A percentile compares a stretch with the other conserved stretches of the same genome.
These are phyloP conservation scores for Acacia melanoxylon DNA, from an alignment of 306 rosid genomes.

Conservation along the genomic window DNA sequence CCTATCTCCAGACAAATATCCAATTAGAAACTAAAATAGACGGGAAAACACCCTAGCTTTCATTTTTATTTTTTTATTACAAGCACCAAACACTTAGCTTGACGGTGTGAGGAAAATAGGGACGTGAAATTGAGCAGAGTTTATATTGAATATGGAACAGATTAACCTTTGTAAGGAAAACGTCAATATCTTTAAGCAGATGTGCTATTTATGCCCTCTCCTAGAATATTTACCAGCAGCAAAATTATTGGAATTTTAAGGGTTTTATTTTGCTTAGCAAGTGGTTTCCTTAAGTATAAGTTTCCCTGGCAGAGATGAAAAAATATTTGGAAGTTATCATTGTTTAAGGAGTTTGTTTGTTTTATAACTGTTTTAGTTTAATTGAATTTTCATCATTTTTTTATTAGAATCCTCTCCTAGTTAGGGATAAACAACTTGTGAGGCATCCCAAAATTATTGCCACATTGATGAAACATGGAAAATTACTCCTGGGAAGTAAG, in stretches of 20 bases:
- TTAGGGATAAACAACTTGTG: not conserved
- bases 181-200: no score
- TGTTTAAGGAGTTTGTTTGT: not conserved
- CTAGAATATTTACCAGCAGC: not conserved
- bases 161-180: no score
- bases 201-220: conserved; percentile 14
- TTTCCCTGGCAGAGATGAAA: conserved; percentile 15
- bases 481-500: not conserved
- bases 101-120: no score
- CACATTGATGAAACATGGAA: no score
- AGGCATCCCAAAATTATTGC: not conserved
- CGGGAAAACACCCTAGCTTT: no score
- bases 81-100: no score
- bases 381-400: not conserved
- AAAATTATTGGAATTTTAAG: conserved; percentile 6
- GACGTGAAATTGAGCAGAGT: no score
- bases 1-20: no score
- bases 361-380: conserved; percentile 14
- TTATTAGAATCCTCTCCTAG: not conserved
- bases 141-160: no score
- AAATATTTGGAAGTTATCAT: not conserved
- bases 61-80: no score
- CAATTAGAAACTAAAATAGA: no score
- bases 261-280: conserved; percentile 13
- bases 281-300: conserved; percentile 11